Base-by-base conservation (phyloP, 306 rosid species). In the Lotus japonicus region DNA sequence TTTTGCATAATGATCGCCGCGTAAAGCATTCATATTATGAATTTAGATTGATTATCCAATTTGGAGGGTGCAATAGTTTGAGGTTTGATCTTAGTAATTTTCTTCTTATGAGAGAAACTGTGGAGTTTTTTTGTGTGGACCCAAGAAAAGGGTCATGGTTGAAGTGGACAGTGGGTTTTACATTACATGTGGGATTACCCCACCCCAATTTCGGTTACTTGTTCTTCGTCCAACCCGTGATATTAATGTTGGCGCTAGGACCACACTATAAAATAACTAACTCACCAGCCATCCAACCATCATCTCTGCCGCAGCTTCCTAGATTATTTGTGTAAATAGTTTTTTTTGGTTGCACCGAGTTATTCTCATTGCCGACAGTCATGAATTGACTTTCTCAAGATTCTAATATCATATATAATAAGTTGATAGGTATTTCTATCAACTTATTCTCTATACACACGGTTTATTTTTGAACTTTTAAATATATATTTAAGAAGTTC, bases 201-300 rank as follows among this genome's bases (percentile, higher is more conserved):
- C 82, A 81, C 80, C 50, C 68, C 70, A 77, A 66, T 81, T 77
- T 77, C 81, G 68, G 72, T 71, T 81, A 71, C 66, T 53, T 76
- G 56, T 50, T 71, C 64, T 63, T 68, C 36, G 36, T 69, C 81
- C 79, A 76, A 71, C 81, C 81, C 84, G 76, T 81, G 81, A 81
- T 76, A 66, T 81, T 81, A 78, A 81, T 80, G 81, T 80, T 76
- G 62, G 31, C 62, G 52, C 58, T 64, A 70, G 81, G 81, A 76
- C 81, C 84, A 76, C 81, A 55, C 46, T 68, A 73, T 68, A 39
- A 69, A 71, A 65, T 76, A 71, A 76, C 72, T 71, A 76, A 80
- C 78, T 60, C 69, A 48, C 36, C 31, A 26, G 31, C 44, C 9
- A 64, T 35, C 78, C 81, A 66, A 43, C 64, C 77, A 54, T 49